phyloP scores from a whole-genome alignment of 768 basidiomycete species.

The Pleurotus cornucopiae region DNA sequence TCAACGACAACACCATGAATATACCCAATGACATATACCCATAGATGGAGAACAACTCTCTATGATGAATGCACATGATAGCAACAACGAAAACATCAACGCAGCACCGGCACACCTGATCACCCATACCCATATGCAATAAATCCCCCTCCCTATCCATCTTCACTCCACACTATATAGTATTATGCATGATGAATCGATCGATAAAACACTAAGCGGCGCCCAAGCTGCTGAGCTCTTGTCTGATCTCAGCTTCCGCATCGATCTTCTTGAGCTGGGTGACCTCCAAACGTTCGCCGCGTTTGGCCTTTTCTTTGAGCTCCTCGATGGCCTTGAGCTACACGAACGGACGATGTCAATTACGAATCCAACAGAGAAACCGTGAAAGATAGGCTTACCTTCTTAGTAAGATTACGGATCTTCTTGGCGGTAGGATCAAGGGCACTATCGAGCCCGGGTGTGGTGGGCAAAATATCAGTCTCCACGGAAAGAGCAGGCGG shows the following conservation, averaged over 20 bases:
- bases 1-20: no score
- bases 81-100: no score
- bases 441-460: conserved; percentile 50
- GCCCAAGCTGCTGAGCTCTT: conserved; percentile 58
- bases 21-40: no score
- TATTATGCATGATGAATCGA: no score
- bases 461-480: conserved; percentile 39
- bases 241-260: conserved; percentile 77
- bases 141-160: no score
- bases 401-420: conserved; percentile 92
- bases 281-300: conserved; percentile 88
- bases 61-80: no score
- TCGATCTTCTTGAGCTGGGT: conserved; percentile 99
- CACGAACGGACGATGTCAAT: conserved; percentile 5
- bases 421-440: conserved; percentile 88
- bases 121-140: no score
- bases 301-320: conserved; percentile 85
- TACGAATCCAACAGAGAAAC: conserved; percentile 1
- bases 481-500: conserved; percentile 17
- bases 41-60: no score
- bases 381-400: conserved; percentile 45
- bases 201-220: neutral
- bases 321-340: conserved; percentile 99
- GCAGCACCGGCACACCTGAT: no score
- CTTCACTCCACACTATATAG: no score